These are phyloP conservation scores for Juncus inflexus DNA, from an alignment of 176 grass and related monocot species.

Conservation along the genomic window DNA sequence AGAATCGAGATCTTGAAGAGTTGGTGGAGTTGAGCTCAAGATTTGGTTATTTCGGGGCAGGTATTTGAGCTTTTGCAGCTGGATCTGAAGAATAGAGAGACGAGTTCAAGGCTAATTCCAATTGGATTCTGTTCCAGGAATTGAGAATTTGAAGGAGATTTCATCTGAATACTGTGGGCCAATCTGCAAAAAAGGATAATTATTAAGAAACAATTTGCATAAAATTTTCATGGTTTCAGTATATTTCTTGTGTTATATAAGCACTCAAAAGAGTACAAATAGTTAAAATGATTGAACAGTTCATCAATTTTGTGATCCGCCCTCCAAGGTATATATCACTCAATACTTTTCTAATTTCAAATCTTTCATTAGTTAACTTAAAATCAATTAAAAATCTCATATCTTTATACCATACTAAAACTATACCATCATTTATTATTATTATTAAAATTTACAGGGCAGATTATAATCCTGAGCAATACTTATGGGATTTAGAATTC, in stretches of 20 bases:
- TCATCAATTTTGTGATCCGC: constrained; percentile 96
- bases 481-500: constrained; percentile 97
- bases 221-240: constrained; percentile 22
- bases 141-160: constrained; percentile 5
- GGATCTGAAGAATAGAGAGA: constrained; percentile 5
- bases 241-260: neutral
- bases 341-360: neutral
- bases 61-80: neutral
- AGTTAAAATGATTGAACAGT: constrained; percentile 88
- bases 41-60: constrained; percentile 16
- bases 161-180: neutral
- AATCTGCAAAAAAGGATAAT: neutral
- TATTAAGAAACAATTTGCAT: neutral
- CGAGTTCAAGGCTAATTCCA: neutral
- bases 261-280: constrained; percentile 14
- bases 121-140: neutral
- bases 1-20: constrained; percentile 13
- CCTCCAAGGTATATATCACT: constrained; percentile 66
- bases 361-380: neutral
- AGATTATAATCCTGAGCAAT: constrained; percentile 97
- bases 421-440: neutral
- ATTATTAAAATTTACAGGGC: constrained; percentile 57
- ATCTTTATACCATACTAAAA: neutral
- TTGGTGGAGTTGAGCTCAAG: constrained; percentile 8
- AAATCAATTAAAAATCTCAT: neutral